Percentiles rank a stretch among this genome's conserved stretches.
phyloP scores from a whole-genome alignment of 1,139 yeast genomes.

The Kazachstania sp. region DNA sequence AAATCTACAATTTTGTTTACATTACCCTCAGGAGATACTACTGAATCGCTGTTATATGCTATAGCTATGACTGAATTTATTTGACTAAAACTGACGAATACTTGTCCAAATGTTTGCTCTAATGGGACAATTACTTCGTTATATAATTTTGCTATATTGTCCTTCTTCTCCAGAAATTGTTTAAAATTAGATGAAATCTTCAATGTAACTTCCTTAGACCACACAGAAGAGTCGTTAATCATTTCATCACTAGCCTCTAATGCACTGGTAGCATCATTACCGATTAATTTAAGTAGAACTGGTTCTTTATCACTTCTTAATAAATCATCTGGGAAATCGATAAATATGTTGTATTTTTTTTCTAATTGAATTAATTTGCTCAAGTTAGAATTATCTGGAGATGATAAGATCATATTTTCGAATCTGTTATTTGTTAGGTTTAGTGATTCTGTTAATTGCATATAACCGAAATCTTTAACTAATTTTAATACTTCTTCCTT shows the following conservation, averaged over 20 bases:
- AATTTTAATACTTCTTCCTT: conserved; percentile 48
- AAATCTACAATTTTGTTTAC: conserved; percentile 3
- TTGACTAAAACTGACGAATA: neutral
- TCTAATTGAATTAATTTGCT: conserved; percentile 45
- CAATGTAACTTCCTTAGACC: conserved; percentile 6
- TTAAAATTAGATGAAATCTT: conserved; percentile 4
- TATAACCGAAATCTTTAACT: conserved; percentile 40
- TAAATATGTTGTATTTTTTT: conserved; percentile 50
- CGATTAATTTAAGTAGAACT: conserved; percentile 17
- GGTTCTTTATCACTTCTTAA: conserved; percentile 18
- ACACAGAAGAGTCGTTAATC: conserved; percentile 6
- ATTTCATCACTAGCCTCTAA: conserved; percentile 19
- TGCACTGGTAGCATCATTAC: conserved; percentile 17
- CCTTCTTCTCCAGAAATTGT: neutral
- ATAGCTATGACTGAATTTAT: neutral
- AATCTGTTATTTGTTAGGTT: conserved; percentile 6
- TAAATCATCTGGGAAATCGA: conserved; percentile 54
- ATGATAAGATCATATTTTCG: conserved; percentile 39
- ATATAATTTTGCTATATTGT: conserved; percentile 1
- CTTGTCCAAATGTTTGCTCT: conserved; percentile 3
- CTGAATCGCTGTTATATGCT: neutral
- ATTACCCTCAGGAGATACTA: conserved; percentile 1
- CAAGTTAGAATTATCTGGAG: conserved; percentile 33
- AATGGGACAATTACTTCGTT: conserved; percentile 8
- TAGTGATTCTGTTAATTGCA: conserved; percentile 35